These are phyloP conservation scores for Boletus eberwhitei DNA, from an alignment of 768 basidiomycete species.

Conservation along the genomic window DNA sequence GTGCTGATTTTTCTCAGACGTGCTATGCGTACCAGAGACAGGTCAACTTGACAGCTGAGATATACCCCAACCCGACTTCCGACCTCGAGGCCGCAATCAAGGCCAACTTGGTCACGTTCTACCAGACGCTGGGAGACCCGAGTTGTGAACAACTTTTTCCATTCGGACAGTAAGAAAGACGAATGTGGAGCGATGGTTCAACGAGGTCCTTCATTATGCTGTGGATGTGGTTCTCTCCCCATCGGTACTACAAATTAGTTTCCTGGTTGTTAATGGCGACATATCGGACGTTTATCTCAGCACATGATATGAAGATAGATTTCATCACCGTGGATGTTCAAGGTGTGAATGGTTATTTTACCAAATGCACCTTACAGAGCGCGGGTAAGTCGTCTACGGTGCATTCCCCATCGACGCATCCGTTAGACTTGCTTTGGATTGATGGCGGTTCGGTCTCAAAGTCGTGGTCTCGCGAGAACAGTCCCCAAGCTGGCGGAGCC, in stretches of 20 bases:
- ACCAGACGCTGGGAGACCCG: slow-evolving; percentile 5
- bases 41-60: slow-evolving; percentile 12
- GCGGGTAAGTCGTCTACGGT: not conserved
- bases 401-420: not conserved
- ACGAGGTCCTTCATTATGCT: not conserved
- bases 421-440: not conserved
- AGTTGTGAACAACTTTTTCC: slow-evolving; percentile 16
- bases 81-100: slow-evolving; percentile 22
- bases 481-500: not conserved
- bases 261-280: not conserved
- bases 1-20: slow-evolving; percentile 6
- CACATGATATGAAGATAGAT: too few relatives aligned
- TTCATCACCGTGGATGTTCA: not conserved
- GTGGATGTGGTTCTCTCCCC: not conserved
- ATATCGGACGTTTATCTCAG: not conserved
- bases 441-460: slow-evolving; percentile 5
- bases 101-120: slow-evolving; percentile 17
- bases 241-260: not conserved
- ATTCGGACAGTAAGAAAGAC: slow-evolving; percentile 7
- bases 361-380: not conserved
- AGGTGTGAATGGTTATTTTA: slow-evolving; percentile 9
- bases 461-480: slow-evolving; percentile 13
- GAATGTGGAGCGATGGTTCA: too few relatives aligned
- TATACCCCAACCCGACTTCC: slow-evolving; percentile 20
- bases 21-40: slow-evolving; percentile 21